A percentile compares a stretch with the other conserved stretches of the same genome.
Evolutionary conservation across 2,329 filamentous ascomycete species (phyloP).

Genomic region (Aspergillus flavus): DNA sequence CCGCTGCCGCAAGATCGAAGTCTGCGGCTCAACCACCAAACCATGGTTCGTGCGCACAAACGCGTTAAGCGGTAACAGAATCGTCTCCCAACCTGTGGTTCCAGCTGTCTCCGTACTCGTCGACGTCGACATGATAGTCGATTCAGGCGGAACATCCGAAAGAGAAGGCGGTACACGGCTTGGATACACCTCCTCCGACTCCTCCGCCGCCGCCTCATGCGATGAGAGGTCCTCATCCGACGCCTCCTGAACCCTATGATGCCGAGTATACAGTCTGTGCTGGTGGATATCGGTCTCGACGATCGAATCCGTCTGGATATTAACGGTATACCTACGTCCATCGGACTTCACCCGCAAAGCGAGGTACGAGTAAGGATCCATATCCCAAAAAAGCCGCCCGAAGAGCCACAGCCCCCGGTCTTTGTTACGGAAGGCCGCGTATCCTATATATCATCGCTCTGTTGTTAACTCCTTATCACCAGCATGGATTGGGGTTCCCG

Average conservation of each 20-base stretch:
- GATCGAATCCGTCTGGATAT: slow-evolving; percentile 91
- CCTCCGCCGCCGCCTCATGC: slow-evolving; percentile 26
- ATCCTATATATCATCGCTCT: slow-evolving; percentile 60
- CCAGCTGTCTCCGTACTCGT: slow-evolving; percentile 56
- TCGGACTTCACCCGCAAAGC: slow-evolving; percentile 88
- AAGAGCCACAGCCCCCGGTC: slow-evolving; percentile 80
- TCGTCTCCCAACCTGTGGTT: slow-evolving; percentile 89
- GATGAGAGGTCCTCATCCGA: slow-evolving; percentile 20
- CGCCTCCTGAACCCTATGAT: slow-evolving; percentile 38
- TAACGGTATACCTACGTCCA: slow-evolving; percentile 89
- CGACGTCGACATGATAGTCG: slow-evolving; percentile 37
- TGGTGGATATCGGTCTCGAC: slow-evolving; percentile 96
- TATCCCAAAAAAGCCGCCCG: slow-evolving; percentile 81
- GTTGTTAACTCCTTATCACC: slow-evolving; percentile 4
- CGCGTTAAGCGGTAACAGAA: slow-evolving; percentile 86
- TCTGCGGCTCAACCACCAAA: slow-evolving; percentile 88
- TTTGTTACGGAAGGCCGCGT: slow-evolving; percentile 84
- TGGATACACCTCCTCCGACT: slow-evolving; percentile 30
- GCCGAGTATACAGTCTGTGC: slow-evolving; percentile 70
- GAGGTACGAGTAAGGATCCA: slow-evolving; percentile 85
- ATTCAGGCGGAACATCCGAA: slow-evolving; percentile 41
- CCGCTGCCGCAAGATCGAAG: slow-evolving; percentile 82
- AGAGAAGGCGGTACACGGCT: slow-evolving; percentile 37
- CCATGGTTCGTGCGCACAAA: slow-evolving; percentile 96
- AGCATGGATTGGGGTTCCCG: background rate